Base-by-base conservation (phyloP, 106 monocot species). In the Xerophyta viscosa region DNA sequence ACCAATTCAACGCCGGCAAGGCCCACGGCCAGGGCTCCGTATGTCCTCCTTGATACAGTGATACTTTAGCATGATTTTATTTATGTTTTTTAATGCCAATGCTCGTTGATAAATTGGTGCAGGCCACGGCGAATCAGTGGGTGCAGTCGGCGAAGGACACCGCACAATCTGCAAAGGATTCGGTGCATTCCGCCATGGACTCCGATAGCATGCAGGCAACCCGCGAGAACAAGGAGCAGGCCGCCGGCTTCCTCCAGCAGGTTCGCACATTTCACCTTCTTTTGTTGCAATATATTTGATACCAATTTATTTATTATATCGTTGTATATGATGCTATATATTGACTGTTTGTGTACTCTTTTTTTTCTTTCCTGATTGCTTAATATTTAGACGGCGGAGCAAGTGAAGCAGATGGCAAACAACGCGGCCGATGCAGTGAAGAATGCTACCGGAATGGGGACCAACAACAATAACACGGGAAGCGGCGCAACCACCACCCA, bases 161-260 rank as follows among this genome's bases (percentile, higher is more conserved):
- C 1, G 54, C 17, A 26, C 17, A 58, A 10, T 62, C 67, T 13
- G 61, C 46, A 4, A 55, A 55, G 62, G 50, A 75, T 29, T 18
- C 46, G 10, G 66, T 56, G 6, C 7, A 50, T 28, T 15, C 54
- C 25, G 58, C 18, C 41, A 6, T n/a, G 23, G 41, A 29, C 31
- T 46, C 50, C 19, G 48, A 71, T 18, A 25, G 54, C 24, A 25
- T 25, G 21, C 51, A 46, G 46, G 9, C 8, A 18, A 46, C 61
- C 23, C 45, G 59, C 46, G 47, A 59, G 61, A 49, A 31, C 27
- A 67, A 56, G 37, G 67, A 74, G 19, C 50, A 74, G 46, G 37
- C 67, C 7, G 54, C 66, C 12, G 74, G 74, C 23, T 68, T 74
- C 42, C 56, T 74, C 23, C 68, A 74, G 43, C 68, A 68, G 74